Evolutionary conservation across 345 rosid genomes (phyloP).

Genomic region (Draba incana): DNA sequence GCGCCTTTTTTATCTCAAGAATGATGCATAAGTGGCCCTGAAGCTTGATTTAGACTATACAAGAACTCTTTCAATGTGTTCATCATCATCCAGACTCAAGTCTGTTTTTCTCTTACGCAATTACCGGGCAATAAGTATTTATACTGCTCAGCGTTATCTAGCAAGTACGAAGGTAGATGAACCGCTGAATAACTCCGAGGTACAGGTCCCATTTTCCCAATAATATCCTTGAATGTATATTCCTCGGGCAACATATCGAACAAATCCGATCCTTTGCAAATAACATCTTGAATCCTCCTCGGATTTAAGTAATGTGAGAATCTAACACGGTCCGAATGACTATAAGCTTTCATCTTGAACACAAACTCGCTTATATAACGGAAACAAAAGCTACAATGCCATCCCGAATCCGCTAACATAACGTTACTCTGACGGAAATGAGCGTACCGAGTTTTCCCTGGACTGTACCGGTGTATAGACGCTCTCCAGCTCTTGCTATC

Average conservation of each 20-base stretch:
- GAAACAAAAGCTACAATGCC: conserved; percentile 98
- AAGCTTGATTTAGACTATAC: conserved; percentile 30
- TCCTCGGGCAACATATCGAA: conserved; percentile 96
- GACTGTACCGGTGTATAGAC: conserved; percentile 66
- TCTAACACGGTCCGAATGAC: conserved; percentile 86
- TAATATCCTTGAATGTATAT: conserved; percentile 81
- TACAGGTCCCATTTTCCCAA: conserved; percentile 85
- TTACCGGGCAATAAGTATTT: conserved; percentile 81
- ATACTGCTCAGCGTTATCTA: conserved; percentile 68
- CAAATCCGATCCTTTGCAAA: conserved; percentile 75
- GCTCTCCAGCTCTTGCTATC: conserved; percentile 96
- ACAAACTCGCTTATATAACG: conserved; percentile 69
- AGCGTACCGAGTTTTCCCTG: conserved; percentile 73
- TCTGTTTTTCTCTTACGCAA: conserved; percentile 74
- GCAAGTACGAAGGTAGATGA: conserved; percentile 71
- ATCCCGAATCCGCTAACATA: conserved; percentile 75
- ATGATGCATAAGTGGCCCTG: conserved; percentile 17
- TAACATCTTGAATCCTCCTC: conserved; percentile 73
- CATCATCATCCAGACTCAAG: conserved; percentile 19
- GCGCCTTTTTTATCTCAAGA: conserved; percentile 2
- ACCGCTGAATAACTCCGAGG: conserved; percentile 80
- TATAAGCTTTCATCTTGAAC: conserved; percentile 97
- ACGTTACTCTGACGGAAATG: conserved; percentile 77
- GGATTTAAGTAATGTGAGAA: conserved; percentile 83
- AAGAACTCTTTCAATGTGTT: conserved; percentile 22